phyloP scores from a whole-genome alignment of 306 rosid species.

The Sicyos edulis region DNA sequence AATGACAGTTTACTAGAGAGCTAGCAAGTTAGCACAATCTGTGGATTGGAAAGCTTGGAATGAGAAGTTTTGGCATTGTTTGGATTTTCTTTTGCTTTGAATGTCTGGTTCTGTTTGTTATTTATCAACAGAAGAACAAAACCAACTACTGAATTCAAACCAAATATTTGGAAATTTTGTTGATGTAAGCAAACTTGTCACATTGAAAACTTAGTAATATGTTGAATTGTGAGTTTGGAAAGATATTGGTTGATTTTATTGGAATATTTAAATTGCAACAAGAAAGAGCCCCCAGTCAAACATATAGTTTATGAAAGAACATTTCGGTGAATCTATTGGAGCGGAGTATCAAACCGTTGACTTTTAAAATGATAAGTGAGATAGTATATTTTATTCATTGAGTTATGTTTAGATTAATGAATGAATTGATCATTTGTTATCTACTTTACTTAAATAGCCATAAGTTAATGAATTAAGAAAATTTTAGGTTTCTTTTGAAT shows the following conservation, averaged over 20 bases:
- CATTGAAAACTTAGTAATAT: not conserved
- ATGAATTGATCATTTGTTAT: too few species aligned
- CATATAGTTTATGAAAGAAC: too few species aligned
- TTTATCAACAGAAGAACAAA: not conserved
- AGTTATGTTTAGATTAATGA: too few species aligned
- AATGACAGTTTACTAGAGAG: not conserved
- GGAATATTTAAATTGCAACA: not conserved
- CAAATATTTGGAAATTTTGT: not conserved
- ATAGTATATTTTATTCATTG: too few species aligned
- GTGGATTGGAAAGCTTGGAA: not conserved
- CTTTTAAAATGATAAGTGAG: too few species aligned
- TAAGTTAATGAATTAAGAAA: too few species aligned
- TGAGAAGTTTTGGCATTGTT: not conserved
- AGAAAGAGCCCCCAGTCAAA: not conserved
- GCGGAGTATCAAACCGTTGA: too few species aligned
- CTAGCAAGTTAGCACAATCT: not conserved
- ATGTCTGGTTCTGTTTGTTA: not conserved
- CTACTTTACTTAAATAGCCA: too few species aligned
- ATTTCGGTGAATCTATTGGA: too few species aligned
- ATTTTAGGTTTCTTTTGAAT: too few species aligned
- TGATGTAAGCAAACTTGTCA: constrained; percentile 2
- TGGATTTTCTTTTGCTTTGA: not conserved
- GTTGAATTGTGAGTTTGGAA: not conserved
- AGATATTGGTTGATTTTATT: not conserved
- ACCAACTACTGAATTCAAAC: not conserved